Percentiles rank a stretch among this genome's conserved stretches.
These are phyloP conservation scores for Circinella minor DNA, from an alignment of 371 early-diverging fungal species.

Conservation along the genomic window DNA sequence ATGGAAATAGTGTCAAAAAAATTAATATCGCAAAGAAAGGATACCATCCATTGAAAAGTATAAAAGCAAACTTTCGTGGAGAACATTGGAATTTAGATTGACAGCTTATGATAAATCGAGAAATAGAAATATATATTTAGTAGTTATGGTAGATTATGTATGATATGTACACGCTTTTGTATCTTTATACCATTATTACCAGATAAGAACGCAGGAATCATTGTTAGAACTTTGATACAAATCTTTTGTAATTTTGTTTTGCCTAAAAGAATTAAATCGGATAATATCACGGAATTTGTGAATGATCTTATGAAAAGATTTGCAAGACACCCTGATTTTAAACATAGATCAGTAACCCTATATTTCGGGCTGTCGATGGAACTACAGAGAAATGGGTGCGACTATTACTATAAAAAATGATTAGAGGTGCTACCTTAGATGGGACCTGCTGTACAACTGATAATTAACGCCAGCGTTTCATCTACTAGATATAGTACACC, in stretches of 20 bases:
- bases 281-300: constrained; percentile 32
- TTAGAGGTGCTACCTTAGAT: constrained; percentile 13
- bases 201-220: constrained; percentile 5
- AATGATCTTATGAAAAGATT: constrained; percentile 17
- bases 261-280: not conserved
- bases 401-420: not conserved
- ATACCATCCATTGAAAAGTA: constrained; percentile 19
- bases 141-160: constrained; percentile 31
- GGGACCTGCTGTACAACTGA: constrained; percentile 18
- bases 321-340: not conserved
- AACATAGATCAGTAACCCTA: not conserved
- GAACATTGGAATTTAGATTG: constrained; percentile 24
- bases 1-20: constrained; percentile 20
- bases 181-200: constrained; percentile 15
- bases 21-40: constrained; percentile 18
- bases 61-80: constrained; percentile 20
- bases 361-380: constrained; percentile 1
- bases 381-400: constrained; percentile 10
- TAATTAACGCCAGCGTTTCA: constrained; percentile 14
- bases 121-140: constrained; percentile 20
- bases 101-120: constrained; percentile 11
- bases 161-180: constrained; percentile 22
- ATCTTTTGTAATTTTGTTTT: constrained; percentile 34
- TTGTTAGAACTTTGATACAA: constrained; percentile 22
- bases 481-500: constrained; percentile 4